A percentile compares a stretch with the other conserved stretches of the same genome.
Evolutionary conservation across 2,329 filamentous ascomycete genomes (phyloP).

Genomic region (Fusarium nelsonii): DNA sequence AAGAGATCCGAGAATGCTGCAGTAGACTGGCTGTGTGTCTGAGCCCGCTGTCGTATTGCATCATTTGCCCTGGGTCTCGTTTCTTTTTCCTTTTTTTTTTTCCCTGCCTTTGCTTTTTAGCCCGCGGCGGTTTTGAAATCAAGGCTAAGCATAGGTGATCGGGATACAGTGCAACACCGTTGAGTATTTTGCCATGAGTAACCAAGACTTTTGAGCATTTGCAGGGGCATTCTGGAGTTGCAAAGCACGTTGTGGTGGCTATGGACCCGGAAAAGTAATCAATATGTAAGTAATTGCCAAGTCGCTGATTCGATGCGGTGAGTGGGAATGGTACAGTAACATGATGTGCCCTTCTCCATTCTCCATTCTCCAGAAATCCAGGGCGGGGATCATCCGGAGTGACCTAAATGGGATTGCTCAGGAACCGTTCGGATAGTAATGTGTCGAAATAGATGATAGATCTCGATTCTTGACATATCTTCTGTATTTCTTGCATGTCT

Average conservation of each 20-base stretch:
- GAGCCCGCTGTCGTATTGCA: constrained; percentile 42
- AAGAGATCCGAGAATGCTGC: constrained; percentile 39
- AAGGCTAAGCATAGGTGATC: constrained; percentile 14
- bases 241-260: constrained; percentile 12
- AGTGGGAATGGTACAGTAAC: constrained; percentile 20
- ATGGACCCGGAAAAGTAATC: constrained; percentile 13
- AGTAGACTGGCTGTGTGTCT: constrained; percentile 35
- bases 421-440: constrained; percentile 28
- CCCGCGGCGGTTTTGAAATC: constrained; percentile 23
- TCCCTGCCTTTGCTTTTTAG: constrained; percentile 25
- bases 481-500: constrained; percentile 17
- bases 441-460: constrained; percentile 17
- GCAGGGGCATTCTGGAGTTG: constrained; percentile 17
- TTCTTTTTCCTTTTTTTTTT: constrained; percentile 22
- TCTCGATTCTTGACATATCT: constrained; percentile 33
- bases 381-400: constrained; percentile 30
- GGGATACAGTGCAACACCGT: constrained; percentile 16
- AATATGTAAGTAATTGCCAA: constrained; percentile 22
- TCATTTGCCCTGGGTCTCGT: constrained; percentile 35
- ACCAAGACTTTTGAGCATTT: constrained; percentile 13
- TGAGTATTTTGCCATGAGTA: constrained; percentile 9
- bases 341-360: constrained; percentile 39
- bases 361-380: constrained; percentile 38
- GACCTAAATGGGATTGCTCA: constrained; percentile 17
- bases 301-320: constrained; percentile 39